Conservation (phyloP, 129 eudicot species). For the Escallonia rubra region DNA sequence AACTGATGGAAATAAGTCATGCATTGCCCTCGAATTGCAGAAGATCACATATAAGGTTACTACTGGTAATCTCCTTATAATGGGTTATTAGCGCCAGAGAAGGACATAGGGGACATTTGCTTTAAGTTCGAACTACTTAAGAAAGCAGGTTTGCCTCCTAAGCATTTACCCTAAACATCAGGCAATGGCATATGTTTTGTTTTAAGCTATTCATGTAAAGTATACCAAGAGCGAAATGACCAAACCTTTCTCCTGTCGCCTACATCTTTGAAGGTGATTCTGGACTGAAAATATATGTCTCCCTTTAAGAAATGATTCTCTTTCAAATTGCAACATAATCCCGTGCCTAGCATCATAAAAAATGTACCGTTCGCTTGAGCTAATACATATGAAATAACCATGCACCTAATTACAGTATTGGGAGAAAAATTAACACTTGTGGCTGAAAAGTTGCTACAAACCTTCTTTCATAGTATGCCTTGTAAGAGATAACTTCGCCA, state of each 20-base stretch:
- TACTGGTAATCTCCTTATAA: not conserved
- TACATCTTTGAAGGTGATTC: conserved; percentile 48
- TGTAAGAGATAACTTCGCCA: conserved; percentile 43
- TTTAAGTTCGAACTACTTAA: not conserved
- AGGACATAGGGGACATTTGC: not conserved
- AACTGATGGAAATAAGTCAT: too few species aligned
- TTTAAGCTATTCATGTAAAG: not conserved
- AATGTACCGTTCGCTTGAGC: not conserved
- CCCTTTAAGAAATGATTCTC: conserved; percentile 48
- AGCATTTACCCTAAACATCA: too few species aligned
- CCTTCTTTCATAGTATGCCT: conserved; percentile 40
- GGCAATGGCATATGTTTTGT: too few species aligned
- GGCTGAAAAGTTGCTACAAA: conserved; percentile 7
- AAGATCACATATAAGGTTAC: too few species aligned
- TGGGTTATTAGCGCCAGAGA: not conserved
- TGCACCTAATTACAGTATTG: not conserved
- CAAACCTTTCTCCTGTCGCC: conserved; percentile 53
- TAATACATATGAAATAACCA: too few species aligned
- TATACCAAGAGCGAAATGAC: not conserved
- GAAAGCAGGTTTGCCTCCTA: not conserved
- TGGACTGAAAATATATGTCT: conserved; percentile 47
- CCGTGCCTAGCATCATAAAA: conserved; percentile 40
- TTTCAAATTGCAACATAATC: conserved; percentile 31
- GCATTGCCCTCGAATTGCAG: not conserved
- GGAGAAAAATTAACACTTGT: not conserved